These are phyloP conservation scores for Ustilago cynodontis DNA, from an alignment of 1,284 basidiomycete genomes.

Conservation along the genomic window DNA sequence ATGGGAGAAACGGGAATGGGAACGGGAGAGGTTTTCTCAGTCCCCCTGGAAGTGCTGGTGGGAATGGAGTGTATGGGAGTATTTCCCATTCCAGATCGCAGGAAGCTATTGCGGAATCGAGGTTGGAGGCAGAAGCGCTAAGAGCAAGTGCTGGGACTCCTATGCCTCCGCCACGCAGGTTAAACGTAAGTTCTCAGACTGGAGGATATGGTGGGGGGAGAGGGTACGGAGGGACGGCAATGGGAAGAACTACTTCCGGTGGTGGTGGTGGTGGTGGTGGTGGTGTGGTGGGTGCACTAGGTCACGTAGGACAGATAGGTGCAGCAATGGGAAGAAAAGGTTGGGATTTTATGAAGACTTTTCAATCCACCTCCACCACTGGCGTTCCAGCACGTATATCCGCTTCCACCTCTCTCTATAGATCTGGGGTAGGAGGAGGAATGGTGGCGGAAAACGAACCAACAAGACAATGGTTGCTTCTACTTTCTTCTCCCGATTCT, in stretches of 20 bases:
- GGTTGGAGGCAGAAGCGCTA: constrained; percentile 39
- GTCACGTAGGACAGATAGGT: constrained; percentile 53
- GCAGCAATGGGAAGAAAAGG: constrained; percentile 57
- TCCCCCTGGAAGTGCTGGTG: constrained; percentile 14
- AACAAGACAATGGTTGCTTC: constrained; percentile 48
- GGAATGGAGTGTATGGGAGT: constrained; percentile 21
- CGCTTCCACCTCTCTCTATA: background rate
- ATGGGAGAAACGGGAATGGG: background rate
- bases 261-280: constrained; percentile 18
- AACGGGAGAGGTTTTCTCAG: constrained; percentile 1
- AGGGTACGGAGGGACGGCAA: constrained; percentile 2
- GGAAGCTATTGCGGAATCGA: constrained; percentile 25
- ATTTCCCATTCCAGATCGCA: constrained; percentile 35
- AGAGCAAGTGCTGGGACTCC: constrained; percentile 42
- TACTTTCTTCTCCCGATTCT: constrained; percentile 20
- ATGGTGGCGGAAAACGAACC: constrained; percentile 41
- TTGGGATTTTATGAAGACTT: constrained; percentile 57
- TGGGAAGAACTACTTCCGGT: constrained; percentile 21
- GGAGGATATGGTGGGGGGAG: background rate
- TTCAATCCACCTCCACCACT: constrained; percentile 20
- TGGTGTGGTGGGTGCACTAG: constrained; percentile 43
- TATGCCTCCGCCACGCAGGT: constrained; percentile 40
- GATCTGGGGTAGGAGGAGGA: background rate
- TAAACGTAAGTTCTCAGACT: constrained; percentile 2
- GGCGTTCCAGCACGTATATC: constrained; percentile 3